These are phyloP conservation scores for Lepidium didymum DNA, from an alignment of 345 rosid genomes.

Conservation along the genomic window DNA sequence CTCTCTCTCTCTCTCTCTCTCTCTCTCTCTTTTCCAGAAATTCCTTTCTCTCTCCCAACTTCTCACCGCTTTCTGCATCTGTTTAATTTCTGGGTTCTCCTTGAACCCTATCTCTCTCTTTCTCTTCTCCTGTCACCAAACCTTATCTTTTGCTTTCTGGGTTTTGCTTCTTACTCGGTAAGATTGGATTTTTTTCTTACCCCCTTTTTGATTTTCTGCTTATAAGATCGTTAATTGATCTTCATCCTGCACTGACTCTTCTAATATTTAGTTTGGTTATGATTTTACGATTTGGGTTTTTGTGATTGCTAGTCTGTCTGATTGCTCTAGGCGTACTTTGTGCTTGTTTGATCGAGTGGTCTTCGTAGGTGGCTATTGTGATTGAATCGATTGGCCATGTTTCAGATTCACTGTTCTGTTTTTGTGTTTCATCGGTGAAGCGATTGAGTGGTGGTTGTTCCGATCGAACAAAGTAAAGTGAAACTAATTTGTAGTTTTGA, in stretches of 20 bases:
- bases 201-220: background rate
- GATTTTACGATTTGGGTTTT: constrained; percentile 7
- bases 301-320: background rate
- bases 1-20: constrained; percentile 3
- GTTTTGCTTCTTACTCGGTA: constrained; percentile 24
- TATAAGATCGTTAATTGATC: constrained; percentile 26
- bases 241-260: background rate
- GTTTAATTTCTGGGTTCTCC: background rate
- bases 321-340: background rate
- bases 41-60: background rate
- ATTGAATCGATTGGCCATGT: background rate
- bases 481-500: background rate
- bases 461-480: constrained; percentile 11
- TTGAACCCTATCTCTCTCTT: background rate
- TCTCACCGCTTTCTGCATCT: constrained; percentile 23
- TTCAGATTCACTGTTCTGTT: background rate
- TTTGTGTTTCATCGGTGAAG: background rate
- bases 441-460: background rate
- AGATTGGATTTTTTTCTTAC: background rate
- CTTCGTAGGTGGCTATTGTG: background rate
- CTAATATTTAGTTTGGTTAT: background rate
- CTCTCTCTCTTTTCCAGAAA: background rate
- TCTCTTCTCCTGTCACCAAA: constrained; percentile 13
- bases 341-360: background rate
- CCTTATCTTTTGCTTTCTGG: constrained; percentile 26